Evolutionary conservation across 352 stramenopile species (phyloP).

Genomic region (Lagenidium giganteum): DNA sequence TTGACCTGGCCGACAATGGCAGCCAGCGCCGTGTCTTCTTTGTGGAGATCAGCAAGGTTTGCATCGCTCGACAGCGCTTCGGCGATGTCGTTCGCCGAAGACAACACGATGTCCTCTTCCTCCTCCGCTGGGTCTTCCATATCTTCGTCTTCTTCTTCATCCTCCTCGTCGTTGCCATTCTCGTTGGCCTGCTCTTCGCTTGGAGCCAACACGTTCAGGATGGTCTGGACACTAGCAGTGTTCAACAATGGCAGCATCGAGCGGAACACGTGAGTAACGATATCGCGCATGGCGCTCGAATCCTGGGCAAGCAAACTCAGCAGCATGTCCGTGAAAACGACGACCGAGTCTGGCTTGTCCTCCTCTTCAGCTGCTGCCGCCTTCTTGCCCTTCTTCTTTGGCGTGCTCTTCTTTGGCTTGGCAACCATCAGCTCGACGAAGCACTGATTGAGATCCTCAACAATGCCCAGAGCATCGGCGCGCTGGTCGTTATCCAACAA

Average conservation of each 20-base stretch:
- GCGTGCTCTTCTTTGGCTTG: conserved; percentile 22
- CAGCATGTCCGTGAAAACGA: conserved; percentile 80
- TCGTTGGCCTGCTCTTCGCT: conserved; percentile 23
- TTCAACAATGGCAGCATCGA: conserved; percentile 67
- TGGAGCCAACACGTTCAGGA: conserved; percentile 62
- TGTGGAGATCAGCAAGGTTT: conserved; percentile 62
- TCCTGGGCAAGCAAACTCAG: conserved; percentile 79
- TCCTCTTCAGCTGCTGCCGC: conserved; percentile 9
- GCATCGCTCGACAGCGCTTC: conserved; percentile 60
- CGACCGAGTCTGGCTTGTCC: conserved; percentile 38
- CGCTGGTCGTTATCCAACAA: conserved; percentile 65
- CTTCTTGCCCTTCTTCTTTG: conserved; percentile 11
- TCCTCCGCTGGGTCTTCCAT: conserved; percentile 37
- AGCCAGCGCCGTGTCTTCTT: conserved; percentile 72
- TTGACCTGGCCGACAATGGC: conserved; percentile 79
- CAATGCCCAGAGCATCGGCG: conserved; percentile 44
- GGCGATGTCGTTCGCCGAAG: conserved; percentile 51
- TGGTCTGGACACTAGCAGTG: conserved; percentile 52
- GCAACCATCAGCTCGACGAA: conserved; percentile 44
- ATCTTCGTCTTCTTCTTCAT: conserved; percentile 26
- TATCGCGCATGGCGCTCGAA: conserved; percentile 79
- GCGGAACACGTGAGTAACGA: conserved; percentile 78
- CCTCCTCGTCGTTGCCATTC: conserved; percentile 23
- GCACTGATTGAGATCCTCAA: conserved; percentile 66
- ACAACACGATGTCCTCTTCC: conserved; percentile 55